Percentiles rank a stretch among this genome's conserved stretches.
Evolutionary conservation across 2,329 filamentous ascomycete species (phyloP).

Genomic region (Ophioceras dolichostomum): DNA sequence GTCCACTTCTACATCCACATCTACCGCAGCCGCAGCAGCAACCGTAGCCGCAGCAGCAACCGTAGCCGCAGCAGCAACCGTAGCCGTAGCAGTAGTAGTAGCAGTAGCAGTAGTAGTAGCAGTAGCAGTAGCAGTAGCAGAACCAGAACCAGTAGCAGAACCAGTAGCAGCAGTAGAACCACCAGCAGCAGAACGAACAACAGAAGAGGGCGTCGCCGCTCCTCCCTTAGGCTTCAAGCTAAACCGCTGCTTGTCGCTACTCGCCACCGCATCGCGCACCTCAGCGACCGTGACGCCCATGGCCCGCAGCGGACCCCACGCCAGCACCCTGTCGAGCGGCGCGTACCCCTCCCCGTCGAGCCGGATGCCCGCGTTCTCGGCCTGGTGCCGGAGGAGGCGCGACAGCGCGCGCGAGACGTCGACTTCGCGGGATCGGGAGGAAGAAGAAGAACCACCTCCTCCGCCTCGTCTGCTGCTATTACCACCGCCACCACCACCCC

Average conservation of each 20-base stretch:
- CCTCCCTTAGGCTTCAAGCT: constrained; percentile 48
- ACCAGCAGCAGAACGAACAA: too few species aligned
- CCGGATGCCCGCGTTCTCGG: constrained; percentile 39
- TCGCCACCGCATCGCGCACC: constrained; percentile 53
- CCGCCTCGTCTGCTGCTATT: constrained; percentile 16
- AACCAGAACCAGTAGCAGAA: too few species aligned
- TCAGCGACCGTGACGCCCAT: constrained; percentile 67
- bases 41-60: too few species aligned
- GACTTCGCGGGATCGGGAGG: constrained; percentile 28
- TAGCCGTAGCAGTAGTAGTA: too few species aligned
- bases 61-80: too few species aligned
- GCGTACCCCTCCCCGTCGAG: constrained; percentile 50
- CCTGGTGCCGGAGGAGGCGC: constrained; percentile 42
- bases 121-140: too few species aligned
- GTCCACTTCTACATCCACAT: too few species aligned
- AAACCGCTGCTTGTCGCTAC: constrained; percentile 88
- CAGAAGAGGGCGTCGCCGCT: constrained; percentile 10
- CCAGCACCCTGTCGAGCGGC: constrained; percentile 42
- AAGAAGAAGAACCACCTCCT: too few species aligned
- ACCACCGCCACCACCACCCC: constrained; percentile 6
- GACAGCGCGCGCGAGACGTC: constrained; percentile 42
- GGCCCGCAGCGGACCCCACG: constrained; percentile 47
- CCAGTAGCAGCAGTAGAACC: too few species aligned
- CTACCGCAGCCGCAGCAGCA: too few species aligned
- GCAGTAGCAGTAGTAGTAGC: too few species aligned